A percentile compares a stretch with the other conserved stretches of the same genome.
Conservation (phyloP, 371 early-diverging fungal species). For the Mucor circinelloides region DNA sequence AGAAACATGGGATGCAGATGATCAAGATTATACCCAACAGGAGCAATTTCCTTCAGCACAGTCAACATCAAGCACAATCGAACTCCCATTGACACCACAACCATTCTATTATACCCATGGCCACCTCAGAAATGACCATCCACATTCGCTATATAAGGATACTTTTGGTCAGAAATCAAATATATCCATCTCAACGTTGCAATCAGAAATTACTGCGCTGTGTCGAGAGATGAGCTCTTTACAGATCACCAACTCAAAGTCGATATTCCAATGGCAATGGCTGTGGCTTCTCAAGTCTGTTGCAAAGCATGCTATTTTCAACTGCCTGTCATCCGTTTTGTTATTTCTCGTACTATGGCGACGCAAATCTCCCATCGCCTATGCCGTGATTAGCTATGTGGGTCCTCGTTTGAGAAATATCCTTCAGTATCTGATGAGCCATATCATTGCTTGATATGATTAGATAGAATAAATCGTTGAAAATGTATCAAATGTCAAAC, state of each 20-base stretch:
- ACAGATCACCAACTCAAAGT: constrained; percentile 10
- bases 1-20: constrained; percentile 12
- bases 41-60: constrained; percentile 5
- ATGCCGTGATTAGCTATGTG: constrained; percentile 29
- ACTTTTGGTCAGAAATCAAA: not conserved
- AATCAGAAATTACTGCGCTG: constrained; percentile 14
- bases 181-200: constrained; percentile 15
- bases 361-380: constrained; percentile 42
- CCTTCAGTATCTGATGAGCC: constrained; percentile 18
- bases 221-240: constrained; percentile 38
- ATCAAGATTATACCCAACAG: constrained; percentile 11
- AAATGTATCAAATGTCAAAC: no score
- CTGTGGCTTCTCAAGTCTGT: constrained; percentile 12
- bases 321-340: constrained; percentile 27
- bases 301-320: constrained; percentile 34
- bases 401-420: constrained; percentile 19
- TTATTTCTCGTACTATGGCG: constrained; percentile 32
- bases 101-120: not conserved
- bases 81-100: constrained; percentile 9
- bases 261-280: constrained; percentile 25
- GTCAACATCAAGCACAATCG: not conserved
- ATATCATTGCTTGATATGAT: not conserved
- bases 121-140: not conserved
- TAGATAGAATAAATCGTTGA: no score
- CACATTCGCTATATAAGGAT: not conserved